Base-by-base conservation (phyloP, 2,329 filamentous ascomycete species). In the Hypomyces perniciosus region DNA sequence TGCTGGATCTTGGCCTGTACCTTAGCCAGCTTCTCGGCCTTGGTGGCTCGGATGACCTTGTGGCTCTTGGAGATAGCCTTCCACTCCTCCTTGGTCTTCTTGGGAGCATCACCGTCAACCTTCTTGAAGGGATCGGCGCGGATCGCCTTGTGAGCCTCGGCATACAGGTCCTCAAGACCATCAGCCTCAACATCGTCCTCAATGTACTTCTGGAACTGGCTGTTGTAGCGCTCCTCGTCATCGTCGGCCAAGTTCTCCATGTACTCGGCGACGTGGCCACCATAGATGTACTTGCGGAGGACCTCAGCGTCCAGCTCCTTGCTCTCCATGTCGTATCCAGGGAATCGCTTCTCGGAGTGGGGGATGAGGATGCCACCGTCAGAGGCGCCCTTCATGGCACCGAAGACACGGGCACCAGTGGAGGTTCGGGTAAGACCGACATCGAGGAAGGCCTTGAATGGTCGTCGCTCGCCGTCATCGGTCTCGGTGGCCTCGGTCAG, bases 221-320 rank as follows among this genome's bases (percentile, higher is more conserved):
- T 85, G 83, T 92, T 92, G 89, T 90, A 99, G 72, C 93, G 91
- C 85, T 99, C 93, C 88, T 99, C 93, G 71, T 99, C 93, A 72
- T 99, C 93, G 68, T 99, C 93, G 77, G 93, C 93, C 61, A 99
- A 88, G 54, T 87, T 93, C 86, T 99, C 93, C 93, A 99, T 99
- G 86, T 99, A 99, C 85, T 99, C 93, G 64, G 92, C 91, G 61
- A 99, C 89, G 84, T 99, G 93, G 57, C 93, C 92, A 70, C 83
- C 93, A 76, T 89, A 92, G 83, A 99, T 99, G 87, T 99, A 99
- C 82, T 91, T 95, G 83, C 92, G 90, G 72, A 99, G 89, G 63
- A 84, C 87, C 75, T 99, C 93, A 68, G 90, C 83, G 67, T 99
- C 93, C 68, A 99, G 89, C 84, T 97, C 92, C 87, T 99, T 91